Conservation (phyloP, 495 filamentous ascomycete species). For the Penicillium ucsense region DNA sequence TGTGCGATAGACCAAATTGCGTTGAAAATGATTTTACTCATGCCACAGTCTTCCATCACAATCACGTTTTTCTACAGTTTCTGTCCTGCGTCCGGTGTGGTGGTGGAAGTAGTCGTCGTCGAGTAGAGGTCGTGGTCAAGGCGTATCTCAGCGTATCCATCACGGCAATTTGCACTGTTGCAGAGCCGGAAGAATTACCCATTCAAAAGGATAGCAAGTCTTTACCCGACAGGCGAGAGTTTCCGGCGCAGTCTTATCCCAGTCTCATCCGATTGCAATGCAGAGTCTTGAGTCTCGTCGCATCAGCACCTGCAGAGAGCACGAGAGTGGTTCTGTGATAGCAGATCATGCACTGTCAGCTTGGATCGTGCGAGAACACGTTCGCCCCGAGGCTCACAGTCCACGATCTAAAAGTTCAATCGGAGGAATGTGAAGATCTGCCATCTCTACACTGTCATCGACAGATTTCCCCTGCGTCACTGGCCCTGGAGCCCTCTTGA, state of each 20-base stretch:
- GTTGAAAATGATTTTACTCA: conserved; percentile 19
- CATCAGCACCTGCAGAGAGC: conserved; percentile 5
- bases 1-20: conserved; percentile 29
- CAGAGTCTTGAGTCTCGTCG: conserved; percentile 2
- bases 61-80: neutral
- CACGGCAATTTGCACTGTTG: too few species aligned
- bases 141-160: too few species aligned
- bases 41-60: conserved; percentile 11
- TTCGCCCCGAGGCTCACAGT: too few species aligned
- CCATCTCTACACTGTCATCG: neutral
- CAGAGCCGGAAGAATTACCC: too few species aligned
- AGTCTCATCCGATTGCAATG: too few species aligned
- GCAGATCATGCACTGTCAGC: neutral
- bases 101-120: conserved; percentile 3
- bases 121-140: too few species aligned
- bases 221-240: too few species aligned
- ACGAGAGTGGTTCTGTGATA: neutral
- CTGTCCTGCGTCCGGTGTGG: conserved; percentile 17
- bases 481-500: neutral
- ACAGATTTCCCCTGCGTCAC: conserved; percentile 5
- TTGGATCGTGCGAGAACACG: neutral
- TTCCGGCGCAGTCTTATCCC: too few species aligned
- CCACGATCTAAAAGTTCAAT: too few species aligned
- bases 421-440: too few species aligned
- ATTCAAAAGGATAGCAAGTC: too few species aligned